Base-by-base conservation (phyloP, 441 rosid genomes). In the Populus trichocarpa region DNA sequence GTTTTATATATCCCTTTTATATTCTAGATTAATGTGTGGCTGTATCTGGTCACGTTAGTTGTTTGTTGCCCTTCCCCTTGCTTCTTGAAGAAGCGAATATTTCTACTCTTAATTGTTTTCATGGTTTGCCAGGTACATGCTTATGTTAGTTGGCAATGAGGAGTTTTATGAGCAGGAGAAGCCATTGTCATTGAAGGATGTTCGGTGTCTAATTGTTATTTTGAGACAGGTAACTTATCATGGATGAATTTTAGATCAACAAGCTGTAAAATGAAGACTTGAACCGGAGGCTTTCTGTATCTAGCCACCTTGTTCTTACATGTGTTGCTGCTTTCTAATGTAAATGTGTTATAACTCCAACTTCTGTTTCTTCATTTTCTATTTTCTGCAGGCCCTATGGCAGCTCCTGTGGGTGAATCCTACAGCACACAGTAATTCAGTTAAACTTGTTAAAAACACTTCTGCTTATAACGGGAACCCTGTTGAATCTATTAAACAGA, bases 131-230 rank as follows among this genome's bases (percentile, higher is more conserved):
- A 97, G 99, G 97, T 97, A 93, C 86, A 92, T 97, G 99, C 99
- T 97, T 83, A 95, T 77, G 87, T 89, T 95, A 81, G 96, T 92
- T 74, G 99, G 95, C 80, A 97, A 93, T 79, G 99, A 95, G 84
- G 99, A 95, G 87, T 97, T 97, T 79, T 97, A 97, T 80, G 99
- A 97, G 84, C 89, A 89, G 84, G 97, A 93, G 89, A 97, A 91
- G 86, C 99, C 98, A 75, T 82, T 97, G 73, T 88, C 97, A 5
- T 82, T 97, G 84, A 88, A 86, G 84, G 99, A 97, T 85, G 88
- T 90, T 70, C 87, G 91, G 83, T 85, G 85, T 84, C 87, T 95
- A 71, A 85, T 97, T 85, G 80, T 93, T 72, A 92, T 97, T 78
- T 83, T 97, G 85, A 91, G 95, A 91, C 97, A 93, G 93, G 99